These are phyloP conservation scores for Flaveria brownii DNA, from an alignment of 129 eudicot species.

Conservation along the genomic window DNA sequence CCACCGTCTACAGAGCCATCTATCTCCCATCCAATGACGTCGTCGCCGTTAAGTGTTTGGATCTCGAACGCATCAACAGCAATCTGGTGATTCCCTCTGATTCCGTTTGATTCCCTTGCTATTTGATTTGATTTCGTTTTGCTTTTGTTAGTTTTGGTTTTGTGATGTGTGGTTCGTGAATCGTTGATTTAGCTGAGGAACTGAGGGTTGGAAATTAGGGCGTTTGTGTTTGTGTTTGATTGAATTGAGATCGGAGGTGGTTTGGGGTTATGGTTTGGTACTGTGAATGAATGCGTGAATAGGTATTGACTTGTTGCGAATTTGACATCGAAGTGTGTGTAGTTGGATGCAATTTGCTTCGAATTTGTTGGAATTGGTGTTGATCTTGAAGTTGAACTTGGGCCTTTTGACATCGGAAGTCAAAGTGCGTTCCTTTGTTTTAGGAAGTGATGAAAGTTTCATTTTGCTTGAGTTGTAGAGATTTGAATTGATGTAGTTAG, in stretches of 20 bases:
- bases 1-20: conserved; percentile 88
- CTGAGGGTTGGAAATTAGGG: conserved; percentile 28
- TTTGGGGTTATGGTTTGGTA: neutral
- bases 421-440: conserved; percentile 25
- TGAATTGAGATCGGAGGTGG: conserved; percentile 34
- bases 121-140: neutral
- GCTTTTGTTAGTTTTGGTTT: neutral
- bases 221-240: conserved; percentile 15
- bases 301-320: conserved; percentile 10
- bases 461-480: neutral
- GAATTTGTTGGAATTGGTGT: conserved; percentile 14
- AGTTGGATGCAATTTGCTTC: conserved; percentile 5
- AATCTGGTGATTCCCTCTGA: conserved; percentile 55
- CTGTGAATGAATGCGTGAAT: neutral
- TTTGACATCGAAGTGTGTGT: neutral
- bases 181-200: conserved; percentile 11
- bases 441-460: neutral
- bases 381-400: conserved; percentile 26
- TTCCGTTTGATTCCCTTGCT: neutral
- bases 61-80: conserved; percentile 97
- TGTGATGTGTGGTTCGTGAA: conserved; percentile 18
- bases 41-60: conserved; percentile 93
- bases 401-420: conserved; percentile 25
- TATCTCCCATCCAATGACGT: conserved; percentile 73
- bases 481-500: conserved; percentile 8